These are phyloP conservation scores for Mesotaenium endlicherianum DNA, from an alignment of 139 green algal species.

Conservation along the genomic window DNA sequence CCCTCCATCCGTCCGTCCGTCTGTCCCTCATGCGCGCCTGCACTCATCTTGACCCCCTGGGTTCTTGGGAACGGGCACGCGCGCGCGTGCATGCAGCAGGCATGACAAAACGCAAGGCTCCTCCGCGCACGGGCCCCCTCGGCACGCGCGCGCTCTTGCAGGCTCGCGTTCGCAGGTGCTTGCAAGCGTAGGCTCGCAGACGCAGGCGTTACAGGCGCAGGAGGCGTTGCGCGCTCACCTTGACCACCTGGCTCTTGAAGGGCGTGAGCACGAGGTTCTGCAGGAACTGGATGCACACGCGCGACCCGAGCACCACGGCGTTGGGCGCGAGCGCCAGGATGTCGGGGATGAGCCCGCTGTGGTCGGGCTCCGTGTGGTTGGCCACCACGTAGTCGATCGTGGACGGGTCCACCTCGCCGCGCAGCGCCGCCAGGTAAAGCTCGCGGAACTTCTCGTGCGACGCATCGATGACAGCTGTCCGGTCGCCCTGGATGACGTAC, in stretches of 20 bases:
- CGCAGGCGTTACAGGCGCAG: too few species aligned
- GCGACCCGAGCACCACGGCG: conserved; percentile 77
- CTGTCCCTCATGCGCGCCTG: too few species aligned
- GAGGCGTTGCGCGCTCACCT: conserved; percentile 27
- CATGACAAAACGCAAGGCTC: too few species aligned
- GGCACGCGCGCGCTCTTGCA: too few species aligned
- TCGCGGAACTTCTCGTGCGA: conserved; percentile 94
- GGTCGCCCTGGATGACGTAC: conserved; percentile 90
- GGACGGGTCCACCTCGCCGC: conserved; percentile 36
- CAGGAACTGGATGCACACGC: conserved; percentile 68
- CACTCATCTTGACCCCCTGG: too few species aligned
- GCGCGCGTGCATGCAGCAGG: too few species aligned
- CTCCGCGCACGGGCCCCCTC: too few species aligned
- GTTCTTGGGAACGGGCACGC: too few species aligned
- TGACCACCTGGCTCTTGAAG: conserved; percentile 53
- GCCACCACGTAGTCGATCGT: conserved; percentile 86
- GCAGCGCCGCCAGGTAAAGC: conserved; percentile 74
- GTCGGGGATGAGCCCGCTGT: conserved; percentile 82
- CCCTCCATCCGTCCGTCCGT: too few species aligned
- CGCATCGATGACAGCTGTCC: conserved; percentile 87
- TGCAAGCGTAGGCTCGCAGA: too few species aligned
- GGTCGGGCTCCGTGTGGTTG: conserved; percentile 87
- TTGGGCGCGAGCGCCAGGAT: conserved; percentile 80
- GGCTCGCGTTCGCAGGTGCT: too few species aligned
- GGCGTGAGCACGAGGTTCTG: conserved; percentile 56